Evolutionary conservation across 139 green algal species (phyloP).

Genomic region (Micractinium sp.): DNA sequence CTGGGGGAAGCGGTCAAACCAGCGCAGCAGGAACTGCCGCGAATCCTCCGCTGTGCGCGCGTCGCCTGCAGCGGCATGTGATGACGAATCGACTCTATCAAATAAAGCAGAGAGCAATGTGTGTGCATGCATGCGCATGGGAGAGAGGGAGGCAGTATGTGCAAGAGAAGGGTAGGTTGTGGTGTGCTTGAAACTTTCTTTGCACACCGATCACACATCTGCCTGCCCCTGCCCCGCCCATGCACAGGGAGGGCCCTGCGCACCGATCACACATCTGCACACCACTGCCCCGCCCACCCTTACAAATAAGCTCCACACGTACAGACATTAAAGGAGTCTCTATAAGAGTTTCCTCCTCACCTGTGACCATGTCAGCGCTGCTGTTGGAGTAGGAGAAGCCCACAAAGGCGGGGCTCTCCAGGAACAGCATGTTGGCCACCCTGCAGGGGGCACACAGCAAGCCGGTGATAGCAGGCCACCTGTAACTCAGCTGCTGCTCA

Average conservation of each 20-base stretch:
- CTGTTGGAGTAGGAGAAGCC: constrained; percentile 86
- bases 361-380: constrained; percentile 65
- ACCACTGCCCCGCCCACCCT: background rate
- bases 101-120: background rate
- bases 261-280: no score
- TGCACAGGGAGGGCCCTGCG: no score
- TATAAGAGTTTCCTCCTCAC: constrained; percentile 54
- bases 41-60: constrained; percentile 70
- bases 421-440: constrained; percentile 76
- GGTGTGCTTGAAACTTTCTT: background rate
- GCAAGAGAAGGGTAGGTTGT: background rate
- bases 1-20: constrained; percentile 74
- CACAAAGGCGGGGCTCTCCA: constrained; percentile 88
- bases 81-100: background rate
- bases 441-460: background rate
- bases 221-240: no score
- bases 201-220: background rate
- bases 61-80: constrained; percentile 26
- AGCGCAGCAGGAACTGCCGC: constrained; percentile 69
- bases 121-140: no score
- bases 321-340: no score
- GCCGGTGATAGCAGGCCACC: no score
- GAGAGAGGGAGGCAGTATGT: no score
- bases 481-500: no score
- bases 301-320: no score